Percentiles rank a stretch among this genome's conserved stretches.
phyloP scores from a whole-genome alignment of 495 filamentous ascomycete species.

The Bombardia bombarda region DNA sequence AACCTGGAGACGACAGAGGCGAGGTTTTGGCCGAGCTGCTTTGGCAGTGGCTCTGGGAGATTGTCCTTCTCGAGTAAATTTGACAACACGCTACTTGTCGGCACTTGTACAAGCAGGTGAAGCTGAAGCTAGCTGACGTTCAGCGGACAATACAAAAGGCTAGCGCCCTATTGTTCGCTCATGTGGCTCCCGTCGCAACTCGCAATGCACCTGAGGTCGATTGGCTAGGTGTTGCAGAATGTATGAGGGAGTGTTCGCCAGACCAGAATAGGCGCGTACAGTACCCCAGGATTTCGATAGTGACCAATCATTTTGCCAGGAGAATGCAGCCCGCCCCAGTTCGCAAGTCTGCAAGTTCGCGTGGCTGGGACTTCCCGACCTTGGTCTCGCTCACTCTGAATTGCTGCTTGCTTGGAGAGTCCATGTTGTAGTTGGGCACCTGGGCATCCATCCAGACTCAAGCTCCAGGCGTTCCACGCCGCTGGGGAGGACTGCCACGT shows the following conservation, averaged over 20 bases:
- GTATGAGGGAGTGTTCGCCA: background rate
- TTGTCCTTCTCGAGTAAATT: too few relatives aligned
- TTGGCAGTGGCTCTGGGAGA: too few relatives aligned
- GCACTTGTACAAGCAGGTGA: too few relatives aligned
- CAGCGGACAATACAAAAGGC: too few relatives aligned
- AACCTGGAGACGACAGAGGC: too few relatives aligned
- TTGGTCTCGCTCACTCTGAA: background rate
- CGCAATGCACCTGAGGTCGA: too few relatives aligned
- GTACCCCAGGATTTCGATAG: slow-evolving; percentile 10
- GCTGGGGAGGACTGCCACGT: slow-evolving; percentile 16
- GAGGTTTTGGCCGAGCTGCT: too few relatives aligned
- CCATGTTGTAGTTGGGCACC: slow-evolving; percentile 19
- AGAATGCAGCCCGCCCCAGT: slow-evolving; percentile 7
- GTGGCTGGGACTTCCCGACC: slow-evolving; percentile 3
- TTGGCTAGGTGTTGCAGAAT: background rate
- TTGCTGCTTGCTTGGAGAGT: background rate
- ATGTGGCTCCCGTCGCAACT: too few relatives aligned
- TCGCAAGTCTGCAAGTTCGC: background rate
- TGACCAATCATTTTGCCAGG: slow-evolving; percentile 1
- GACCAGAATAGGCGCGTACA: slow-evolving; percentile 1
- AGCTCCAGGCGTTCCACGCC: slow-evolving; percentile 5
- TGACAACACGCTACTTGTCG: too few relatives aligned
- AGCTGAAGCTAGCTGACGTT: too few relatives aligned
- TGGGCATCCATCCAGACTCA: slow-evolving; percentile 8
- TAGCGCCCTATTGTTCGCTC: too few relatives aligned